Conservation (phyloP, 768 basidiomycete species). For the Russula earlei region DNA sequence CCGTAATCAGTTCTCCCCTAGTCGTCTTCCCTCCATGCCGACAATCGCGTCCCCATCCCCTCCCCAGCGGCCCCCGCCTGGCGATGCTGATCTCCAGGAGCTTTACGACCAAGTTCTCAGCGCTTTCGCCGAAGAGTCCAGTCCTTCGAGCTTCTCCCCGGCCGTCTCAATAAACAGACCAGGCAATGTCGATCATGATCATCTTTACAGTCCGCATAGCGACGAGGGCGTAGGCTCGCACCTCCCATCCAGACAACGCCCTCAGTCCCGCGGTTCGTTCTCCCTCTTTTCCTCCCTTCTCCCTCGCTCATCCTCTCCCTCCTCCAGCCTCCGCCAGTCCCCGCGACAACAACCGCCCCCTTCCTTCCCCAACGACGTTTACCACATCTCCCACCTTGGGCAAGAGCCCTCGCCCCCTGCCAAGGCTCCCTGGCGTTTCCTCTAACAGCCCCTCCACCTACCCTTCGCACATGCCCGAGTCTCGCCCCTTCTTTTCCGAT, state of each 20-base stretch:
- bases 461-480: slow-evolving; percentile 18
- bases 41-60: slow-evolving; percentile 7
- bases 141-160: slow-evolving; percentile 22
- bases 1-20: neutral
- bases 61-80: slow-evolving; percentile 30
- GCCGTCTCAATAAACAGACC: slow-evolving; percentile 7
- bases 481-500: slow-evolving; percentile 8
- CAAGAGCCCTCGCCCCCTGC: slow-evolving; percentile 18
- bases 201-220: slow-evolving; percentile 19
- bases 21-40: slow-evolving; percentile 7
- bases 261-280: slow-evolving; percentile 2
- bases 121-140: slow-evolving; percentile 48
- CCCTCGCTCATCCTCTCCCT: neutral
- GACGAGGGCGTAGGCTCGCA: slow-evolving; percentile 13
- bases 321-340: slow-evolving; percentile 11
- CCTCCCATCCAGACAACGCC: neutral
- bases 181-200: slow-evolving; percentile 14
- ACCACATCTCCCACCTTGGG: slow-evolving; percentile 16
- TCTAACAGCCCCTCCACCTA: slow-evolving; percentile 7
- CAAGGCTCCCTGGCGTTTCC: slow-evolving; percentile 13
- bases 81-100: slow-evolving; percentile 62
- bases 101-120: slow-evolving; percentile 72
- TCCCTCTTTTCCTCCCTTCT: neutral
- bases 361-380: slow-evolving; percentile 14
- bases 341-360: slow-evolving; percentile 10